These are phyloP conservation scores for Rhodotorula sp. DNA, from an alignment of 1,284 basidiomycete species.

Conservation along the genomic window DNA sequence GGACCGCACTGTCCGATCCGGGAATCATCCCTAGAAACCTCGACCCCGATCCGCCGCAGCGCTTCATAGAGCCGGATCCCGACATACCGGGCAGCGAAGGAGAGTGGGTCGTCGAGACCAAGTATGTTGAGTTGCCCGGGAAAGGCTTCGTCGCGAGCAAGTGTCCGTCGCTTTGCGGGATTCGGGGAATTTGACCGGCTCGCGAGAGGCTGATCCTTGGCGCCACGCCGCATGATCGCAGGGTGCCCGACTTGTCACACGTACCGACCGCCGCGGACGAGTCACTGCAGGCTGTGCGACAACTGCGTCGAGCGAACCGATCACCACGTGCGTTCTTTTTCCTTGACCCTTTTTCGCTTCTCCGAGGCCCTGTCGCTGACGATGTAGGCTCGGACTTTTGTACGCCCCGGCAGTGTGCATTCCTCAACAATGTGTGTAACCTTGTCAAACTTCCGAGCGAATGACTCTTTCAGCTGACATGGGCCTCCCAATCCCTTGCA, in stretches of 20 bases:
- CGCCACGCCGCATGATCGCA: constrained; percentile 46
- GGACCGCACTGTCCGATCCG: constrained; percentile 71
- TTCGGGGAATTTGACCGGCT: too few relatives aligned
- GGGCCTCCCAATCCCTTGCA: not conserved
- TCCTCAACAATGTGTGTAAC: constrained; percentile 68
- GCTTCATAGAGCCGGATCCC: constrained; percentile 73
- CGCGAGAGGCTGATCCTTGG: constrained; percentile 6
- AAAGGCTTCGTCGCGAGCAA: constrained; percentile 52
- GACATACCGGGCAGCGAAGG: constrained; percentile 22
- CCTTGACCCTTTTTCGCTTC: not conserved
- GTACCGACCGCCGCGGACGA: constrained; percentile 80
- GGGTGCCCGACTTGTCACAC: constrained; percentile 84
- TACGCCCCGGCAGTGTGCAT: constrained; percentile 72
- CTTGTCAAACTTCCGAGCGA: not conserved
- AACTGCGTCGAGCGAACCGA: constrained; percentile 76
- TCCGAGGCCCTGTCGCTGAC: not conserved
- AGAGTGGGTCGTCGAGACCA: constrained; percentile 58
- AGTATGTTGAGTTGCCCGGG: constrained; percentile 71
- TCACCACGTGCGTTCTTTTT: constrained; percentile 37
- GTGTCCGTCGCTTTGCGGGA: constrained; percentile 58
- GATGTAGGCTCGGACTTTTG: not conserved
- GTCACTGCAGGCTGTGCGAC: constrained; percentile 92
- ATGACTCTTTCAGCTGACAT: too few relatives aligned
- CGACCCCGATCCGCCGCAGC: constrained; percentile 69
- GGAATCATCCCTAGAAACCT: constrained; percentile 82